These are phyloP conservation scores for Alternaria sp. DNA, from an alignment of 2,329 filamentous ascomycete species.

Conservation along the genomic window DNA sequence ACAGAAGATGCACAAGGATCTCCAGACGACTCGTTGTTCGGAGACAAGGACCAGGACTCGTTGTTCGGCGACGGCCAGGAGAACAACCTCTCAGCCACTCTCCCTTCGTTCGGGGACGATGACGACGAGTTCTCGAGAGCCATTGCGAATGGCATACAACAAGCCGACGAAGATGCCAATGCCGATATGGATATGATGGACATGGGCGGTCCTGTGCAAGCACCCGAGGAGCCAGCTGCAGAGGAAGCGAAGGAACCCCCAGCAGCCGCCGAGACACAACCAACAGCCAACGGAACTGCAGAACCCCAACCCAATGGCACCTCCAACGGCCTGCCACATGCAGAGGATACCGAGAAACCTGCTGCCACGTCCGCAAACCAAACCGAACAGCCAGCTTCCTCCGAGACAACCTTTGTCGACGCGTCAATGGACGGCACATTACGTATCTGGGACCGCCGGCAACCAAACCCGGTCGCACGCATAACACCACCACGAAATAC, in stretches of 20 bases:
- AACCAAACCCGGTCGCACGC: slow-evolving; percentile 78
- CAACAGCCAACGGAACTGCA: slow-evolving; percentile 29
- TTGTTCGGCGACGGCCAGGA: slow-evolving; percentile 80
- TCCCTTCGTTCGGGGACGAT: slow-evolving; percentile 72
- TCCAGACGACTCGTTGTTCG: slow-evolving; percentile 83
- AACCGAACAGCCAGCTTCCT: slow-evolving; percentile 60
- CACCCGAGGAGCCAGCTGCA: slow-evolving; percentile 38
- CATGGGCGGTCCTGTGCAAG: slow-evolving; percentile 55
- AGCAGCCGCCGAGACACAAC: slow-evolving; percentile 23
- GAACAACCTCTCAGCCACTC: slow-evolving; percentile 54
- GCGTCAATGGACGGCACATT: slow-evolving; percentile 87
- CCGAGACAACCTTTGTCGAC: slow-evolving; percentile 84
- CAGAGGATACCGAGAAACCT: slow-evolving; percentile 55
- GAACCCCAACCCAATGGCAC: slow-evolving; percentile 27
- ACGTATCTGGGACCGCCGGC: slow-evolving; percentile 90
- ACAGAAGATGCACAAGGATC: slow-evolving; percentile 69
- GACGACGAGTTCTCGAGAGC: slow-evolving; percentile 84
- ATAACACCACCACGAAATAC: slow-evolving; percentile 78
- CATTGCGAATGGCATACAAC: slow-evolving; percentile 66
- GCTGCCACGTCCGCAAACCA: slow-evolving; percentile 37
- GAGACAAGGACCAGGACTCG: slow-evolving; percentile 76
- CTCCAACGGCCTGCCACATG: slow-evolving; percentile 61
- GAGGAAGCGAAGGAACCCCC: slow-evolving; percentile 33
- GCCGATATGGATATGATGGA: slow-evolving; percentile 58
- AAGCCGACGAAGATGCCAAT: slow-evolving; percentile 54